phyloP scores from a whole-genome alignment of 345 rosid species.

The Ceriops decandra region DNA sequence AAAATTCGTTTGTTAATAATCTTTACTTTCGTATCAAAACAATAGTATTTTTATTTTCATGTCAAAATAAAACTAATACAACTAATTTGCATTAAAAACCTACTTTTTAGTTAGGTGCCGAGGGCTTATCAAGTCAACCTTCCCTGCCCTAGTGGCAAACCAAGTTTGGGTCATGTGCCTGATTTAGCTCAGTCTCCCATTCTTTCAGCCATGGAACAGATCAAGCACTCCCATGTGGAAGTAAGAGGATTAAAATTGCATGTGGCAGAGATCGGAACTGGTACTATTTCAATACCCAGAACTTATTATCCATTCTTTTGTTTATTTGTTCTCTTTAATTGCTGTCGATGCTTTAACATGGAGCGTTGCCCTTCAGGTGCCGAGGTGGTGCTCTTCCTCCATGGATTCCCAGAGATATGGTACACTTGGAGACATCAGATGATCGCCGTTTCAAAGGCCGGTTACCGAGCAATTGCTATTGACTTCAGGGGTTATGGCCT shows the following conservation, averaged over 20 bases:
- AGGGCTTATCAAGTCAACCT: too few relatives aligned
- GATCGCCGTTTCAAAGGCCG: slow-evolving; percentile 31
- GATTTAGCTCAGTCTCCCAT: too few relatives aligned
- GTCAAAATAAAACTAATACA: too few relatives aligned
- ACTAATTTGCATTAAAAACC: too few relatives aligned
- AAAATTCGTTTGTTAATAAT: too few relatives aligned
- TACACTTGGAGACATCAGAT: slow-evolving; percentile 50
- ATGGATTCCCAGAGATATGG: slow-evolving; percentile 47
- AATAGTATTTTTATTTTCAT: too few relatives aligned
- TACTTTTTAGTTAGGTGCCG: too few relatives aligned
- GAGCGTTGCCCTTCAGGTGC: neutral
- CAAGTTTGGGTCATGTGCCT: too few relatives aligned
- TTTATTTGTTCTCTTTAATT: neutral
- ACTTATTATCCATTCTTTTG: neutral
- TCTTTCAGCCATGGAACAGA: slow-evolving; percentile 30
- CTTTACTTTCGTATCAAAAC: too few relatives aligned
- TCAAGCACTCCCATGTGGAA: slow-evolving; percentile 38
- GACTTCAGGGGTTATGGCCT: slow-evolving; percentile 47
- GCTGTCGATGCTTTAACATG: neutral
- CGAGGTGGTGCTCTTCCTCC: slow-evolving; percentile 32
- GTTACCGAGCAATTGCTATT: slow-evolving; percentile 34
- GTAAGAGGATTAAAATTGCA: slow-evolving; percentile 44
- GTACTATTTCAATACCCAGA: slow-evolving; percentile 5
- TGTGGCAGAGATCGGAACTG: slow-evolving; percentile 47
- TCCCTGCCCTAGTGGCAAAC: too few relatives aligned